Evolutionary conservation across 2,329 filamentous ascomycete species (phyloP), one percentile per base, ranked within the genome.

Genomic region (Penicillium expansum): DNA sequence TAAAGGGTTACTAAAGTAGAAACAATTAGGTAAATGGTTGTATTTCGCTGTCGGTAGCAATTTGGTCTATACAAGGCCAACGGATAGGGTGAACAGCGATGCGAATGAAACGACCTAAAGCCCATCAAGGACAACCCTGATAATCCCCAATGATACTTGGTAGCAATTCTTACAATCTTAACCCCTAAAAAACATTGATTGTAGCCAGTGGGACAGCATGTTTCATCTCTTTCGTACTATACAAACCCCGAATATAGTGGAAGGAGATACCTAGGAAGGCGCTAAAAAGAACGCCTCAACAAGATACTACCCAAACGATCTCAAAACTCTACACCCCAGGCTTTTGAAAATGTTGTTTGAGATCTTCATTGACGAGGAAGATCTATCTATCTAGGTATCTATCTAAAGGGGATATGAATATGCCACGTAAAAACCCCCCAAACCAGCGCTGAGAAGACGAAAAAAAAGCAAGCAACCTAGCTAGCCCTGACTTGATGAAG

Each of bases 361-460:
- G 42, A 56, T 47, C 48, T 52, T 24, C 48, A 30, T 55, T 39
- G 13, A 37, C 2, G 5, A 41, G 0, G 20, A 44, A 55, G 45
- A 52, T 47, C 55, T 51, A 63, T 62, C 61, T 65, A 66, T 66
- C 62, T 52, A 56, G 42, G 29, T 67, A 65, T 64, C 62, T 66
- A 65, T 67, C 54, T 56, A 60, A 57, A 42, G 48, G 33, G 39
- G 55, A 52, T 48, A 45, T 45, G 48, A 35, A 44, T 45, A 47
- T 57, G 49, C 45, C 29, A 55, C 16, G 30, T 32, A 53, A 59
- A 50, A 54, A 52, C 35, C 37, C 37, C 52, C 29, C 14, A 33
- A 52, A 39, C 52, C 48, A 62, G 47, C 58, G 53, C 55, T 44
- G 45, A 48, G 54, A 55, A 57, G 39, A 27, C 9, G 52, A 48